Conservation (phyloP, 2,329 filamentous ascomycete species). For the Hypomyces rosellus region DNA sequence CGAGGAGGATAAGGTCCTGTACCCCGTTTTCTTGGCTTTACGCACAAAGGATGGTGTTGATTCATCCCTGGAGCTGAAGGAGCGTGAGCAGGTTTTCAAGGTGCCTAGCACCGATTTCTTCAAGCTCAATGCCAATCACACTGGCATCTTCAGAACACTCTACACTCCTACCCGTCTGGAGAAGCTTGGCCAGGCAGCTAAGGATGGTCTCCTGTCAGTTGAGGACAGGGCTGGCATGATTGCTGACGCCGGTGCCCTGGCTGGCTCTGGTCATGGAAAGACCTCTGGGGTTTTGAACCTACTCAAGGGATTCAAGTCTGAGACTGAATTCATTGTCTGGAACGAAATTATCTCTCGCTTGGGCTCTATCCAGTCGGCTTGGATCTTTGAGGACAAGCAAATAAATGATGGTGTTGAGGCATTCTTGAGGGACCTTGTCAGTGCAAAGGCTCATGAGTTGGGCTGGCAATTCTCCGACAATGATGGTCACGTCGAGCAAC, state of each 20-base stretch:
- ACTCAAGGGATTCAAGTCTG: conserved; percentile 74
- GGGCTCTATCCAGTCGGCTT: conserved; percentile 71
- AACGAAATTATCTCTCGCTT: conserved; percentile 81
- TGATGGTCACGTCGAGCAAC: conserved; percentile 85
- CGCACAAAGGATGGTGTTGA: conserved; percentile 79
- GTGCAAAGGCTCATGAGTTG: conserved; percentile 73
- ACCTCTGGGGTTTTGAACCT: conserved; percentile 83
- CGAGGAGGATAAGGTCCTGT: conserved; percentile 82
- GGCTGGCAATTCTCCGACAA: conserved; percentile 82
- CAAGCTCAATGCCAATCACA: conserved; percentile 95
- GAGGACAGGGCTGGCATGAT: conserved; percentile 95
- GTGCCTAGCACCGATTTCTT: conserved; percentile 79
- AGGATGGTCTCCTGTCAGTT: conserved; percentile 62
- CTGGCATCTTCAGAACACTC: conserved; percentile 83
- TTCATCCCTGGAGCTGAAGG: conserved; percentile 37
- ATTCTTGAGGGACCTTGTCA: conserved; percentile 74
- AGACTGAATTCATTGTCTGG: conserved; percentile 91
- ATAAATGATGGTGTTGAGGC: conserved; percentile 69
- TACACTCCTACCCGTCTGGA: conserved; percentile 77
- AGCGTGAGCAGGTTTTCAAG: conserved; percentile 70
- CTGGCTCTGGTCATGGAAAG: conserved; percentile 86
- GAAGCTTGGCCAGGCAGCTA: conserved; percentile 84
- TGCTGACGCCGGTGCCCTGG: conserved; percentile 83
- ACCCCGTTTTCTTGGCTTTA: conserved; percentile 82
- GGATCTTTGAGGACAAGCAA: conserved; percentile 69